A percentile compares a stretch with the other conserved stretches of the same genome.
Conservation (phyloP, 2,329 filamentous ascomycete species). For the Fusarium sp. region DNA sequence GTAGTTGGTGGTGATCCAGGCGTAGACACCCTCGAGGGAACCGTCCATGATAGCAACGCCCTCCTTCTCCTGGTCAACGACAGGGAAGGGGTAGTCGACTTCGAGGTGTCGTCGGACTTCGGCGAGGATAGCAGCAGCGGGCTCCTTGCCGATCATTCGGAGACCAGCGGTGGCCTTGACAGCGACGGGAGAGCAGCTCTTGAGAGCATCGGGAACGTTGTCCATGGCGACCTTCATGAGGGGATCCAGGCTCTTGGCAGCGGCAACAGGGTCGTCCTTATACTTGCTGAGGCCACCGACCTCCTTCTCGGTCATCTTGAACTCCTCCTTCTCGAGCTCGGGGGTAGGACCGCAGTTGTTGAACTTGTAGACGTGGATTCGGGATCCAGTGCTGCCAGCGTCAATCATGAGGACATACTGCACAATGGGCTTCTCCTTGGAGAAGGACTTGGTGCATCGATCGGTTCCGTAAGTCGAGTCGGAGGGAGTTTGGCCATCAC, state of each 20-base stretch:
- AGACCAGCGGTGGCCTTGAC: conserved; percentile 97
- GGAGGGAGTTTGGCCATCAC: conserved; percentile 60
- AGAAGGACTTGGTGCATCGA: conserved; percentile 82
- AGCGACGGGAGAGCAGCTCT: conserved; percentile 91
- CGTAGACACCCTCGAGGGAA: conserved; percentile 95
- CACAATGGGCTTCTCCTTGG: conserved; percentile 88
- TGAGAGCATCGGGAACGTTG: conserved; percentile 85
- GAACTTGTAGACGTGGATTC: conserved; percentile 98
- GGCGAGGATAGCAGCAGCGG: conserved; percentile 82
- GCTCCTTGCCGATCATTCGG: conserved; percentile 81
- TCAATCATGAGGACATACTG: conserved; percentile 99
- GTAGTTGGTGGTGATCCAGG: conserved; percentile 99
- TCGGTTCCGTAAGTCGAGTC: conserved; percentile 71
- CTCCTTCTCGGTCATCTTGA: conserved; percentile 90
- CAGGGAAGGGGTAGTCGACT: conserved; percentile 90
- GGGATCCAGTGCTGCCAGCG: conserved; percentile 94
- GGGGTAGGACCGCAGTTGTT: conserved; percentile 98
- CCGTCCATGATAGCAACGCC: conserved; percentile 98
- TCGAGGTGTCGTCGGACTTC: conserved; percentile 86
- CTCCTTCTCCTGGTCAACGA: conserved; percentile 82
- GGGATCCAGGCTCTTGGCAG: conserved; percentile 86
- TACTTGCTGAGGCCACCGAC: conserved; percentile 88
- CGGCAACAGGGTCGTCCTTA: conserved; percentile 82
- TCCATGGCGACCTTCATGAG: conserved; percentile 86
- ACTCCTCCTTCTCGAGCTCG: conserved; percentile 89